Conservation (phyloP, 257 asterid species). For the Solanum corneliomulleri region DNA sequence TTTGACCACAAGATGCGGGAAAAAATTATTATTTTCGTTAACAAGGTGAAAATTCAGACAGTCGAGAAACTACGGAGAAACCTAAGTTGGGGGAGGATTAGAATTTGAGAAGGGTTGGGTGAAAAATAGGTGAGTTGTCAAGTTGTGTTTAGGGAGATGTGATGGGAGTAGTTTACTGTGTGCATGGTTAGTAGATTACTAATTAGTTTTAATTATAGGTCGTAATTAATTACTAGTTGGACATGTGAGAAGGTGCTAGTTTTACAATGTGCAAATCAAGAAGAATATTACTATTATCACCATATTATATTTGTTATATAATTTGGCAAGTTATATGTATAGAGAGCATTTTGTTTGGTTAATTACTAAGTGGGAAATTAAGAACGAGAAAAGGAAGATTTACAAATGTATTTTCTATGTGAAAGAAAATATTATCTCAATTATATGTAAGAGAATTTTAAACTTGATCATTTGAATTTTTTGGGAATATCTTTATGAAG, state of each 20-base stretch:
- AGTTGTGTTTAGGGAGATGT: neutral
- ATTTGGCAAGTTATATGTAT: neutral
- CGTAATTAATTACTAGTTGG: neutral
- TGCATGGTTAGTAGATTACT: neutral
- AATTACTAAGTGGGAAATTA: neutral
- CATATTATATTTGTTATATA: neutral
- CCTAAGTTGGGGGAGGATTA: neutral
- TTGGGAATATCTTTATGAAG: neutral
- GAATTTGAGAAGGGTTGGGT: neutral
- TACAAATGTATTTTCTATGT: neutral
- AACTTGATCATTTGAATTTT: no score
- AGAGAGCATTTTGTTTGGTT: neutral
- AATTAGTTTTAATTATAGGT: neutral
- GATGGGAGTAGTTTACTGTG: neutral
- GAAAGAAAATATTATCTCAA: no score
- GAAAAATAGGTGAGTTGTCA: neutral
- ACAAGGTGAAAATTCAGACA: neutral
- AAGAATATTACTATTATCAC: neutral
- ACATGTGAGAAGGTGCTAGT: neutral
- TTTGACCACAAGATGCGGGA: neutral
- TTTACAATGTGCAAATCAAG: neutral
- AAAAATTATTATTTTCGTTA: neutral
- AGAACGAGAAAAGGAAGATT: neutral
- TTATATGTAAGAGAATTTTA: neutral
- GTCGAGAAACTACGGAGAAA: neutral